Evolutionary conservation across 176 grass and related monocot species (phyloP).

Genomic region (Guadua angustifolia): DNA sequence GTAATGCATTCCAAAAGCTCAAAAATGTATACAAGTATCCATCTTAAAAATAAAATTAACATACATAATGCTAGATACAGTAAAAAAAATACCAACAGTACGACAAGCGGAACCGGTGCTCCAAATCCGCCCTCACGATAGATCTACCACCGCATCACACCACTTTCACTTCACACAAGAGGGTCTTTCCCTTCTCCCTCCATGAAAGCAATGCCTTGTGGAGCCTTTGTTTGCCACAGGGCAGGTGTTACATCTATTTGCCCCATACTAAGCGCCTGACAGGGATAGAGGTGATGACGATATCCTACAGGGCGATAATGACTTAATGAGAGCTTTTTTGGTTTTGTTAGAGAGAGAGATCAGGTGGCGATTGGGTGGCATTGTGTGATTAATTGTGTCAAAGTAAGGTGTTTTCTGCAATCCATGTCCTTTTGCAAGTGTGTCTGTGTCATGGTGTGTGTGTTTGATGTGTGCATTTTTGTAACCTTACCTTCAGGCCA

Average conservation of each 20-base stretch:
- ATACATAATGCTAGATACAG: too few relatives aligned
- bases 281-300: slow-evolving; percentile 41
- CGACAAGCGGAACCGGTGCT: too few relatives aligned
- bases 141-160: neutral
- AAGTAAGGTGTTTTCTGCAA: neutral
- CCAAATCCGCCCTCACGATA: too few relatives aligned
- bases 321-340: slow-evolving; percentile 29
- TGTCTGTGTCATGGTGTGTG: neutral
- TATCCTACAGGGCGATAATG: slow-evolving; percentile 16
- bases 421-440: slow-evolving; percentile 26
- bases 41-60: too few relatives aligned
- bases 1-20: too few relatives aligned
- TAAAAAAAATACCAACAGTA: too few relatives aligned
- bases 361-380: neutral
- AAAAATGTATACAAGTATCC: too few relatives aligned
- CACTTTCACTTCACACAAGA: neutral
- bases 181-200: neutral
- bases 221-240: slow-evolving; percentile 27
- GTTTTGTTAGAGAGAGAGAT: neutral
- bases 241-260: slow-evolving; percentile 37
- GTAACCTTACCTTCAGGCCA: neutral
- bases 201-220: slow-evolving; percentile 40
- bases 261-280: slow-evolving; percentile 32
- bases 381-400: neutral
- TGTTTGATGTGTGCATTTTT: neutral